A percentile compares a stretch with the other conserved stretches of the same genome.
phyloP scores from a whole-genome alignment of 1,284 basidiomycete species.

The Cutaneotrichosporon dermatis region DNA sequence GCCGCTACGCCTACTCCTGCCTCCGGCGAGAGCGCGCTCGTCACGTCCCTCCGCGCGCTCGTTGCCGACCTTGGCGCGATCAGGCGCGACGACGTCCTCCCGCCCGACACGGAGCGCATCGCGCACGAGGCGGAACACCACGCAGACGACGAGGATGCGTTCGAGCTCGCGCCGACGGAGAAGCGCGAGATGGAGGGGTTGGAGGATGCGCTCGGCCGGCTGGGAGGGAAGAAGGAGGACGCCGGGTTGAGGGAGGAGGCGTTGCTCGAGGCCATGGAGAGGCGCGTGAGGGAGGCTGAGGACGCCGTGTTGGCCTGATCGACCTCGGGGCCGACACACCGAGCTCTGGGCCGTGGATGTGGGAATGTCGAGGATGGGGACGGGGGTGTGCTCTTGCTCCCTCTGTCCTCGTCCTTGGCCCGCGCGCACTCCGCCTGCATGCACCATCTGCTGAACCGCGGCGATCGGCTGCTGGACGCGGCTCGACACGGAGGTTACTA shows the following conservation, averaged over 20 bases:
- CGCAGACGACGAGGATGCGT: slow-evolving; percentile 55
- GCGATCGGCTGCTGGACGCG: too few species aligned
- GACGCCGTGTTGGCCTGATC: background rate
- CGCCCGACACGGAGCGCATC: slow-evolving; percentile 39
- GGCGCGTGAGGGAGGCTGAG: slow-evolving; percentile 8
- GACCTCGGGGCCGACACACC: too few species aligned
- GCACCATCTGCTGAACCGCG: too few species aligned
- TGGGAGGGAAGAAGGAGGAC: slow-evolving; percentile 42
- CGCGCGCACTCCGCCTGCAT: too few species aligned
- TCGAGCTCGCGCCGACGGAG: slow-evolving; percentile 58
- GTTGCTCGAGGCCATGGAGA: slow-evolving; percentile 52
- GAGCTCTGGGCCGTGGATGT: too few species aligned
- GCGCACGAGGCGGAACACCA: slow-evolving; percentile 43
- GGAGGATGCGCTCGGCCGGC: slow-evolving; percentile 41
- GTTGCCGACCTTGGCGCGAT: slow-evolving; percentile 39
- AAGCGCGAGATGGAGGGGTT: slow-evolving; percentile 52
- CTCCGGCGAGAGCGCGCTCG: too few species aligned
- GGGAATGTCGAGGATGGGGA: too few species aligned
- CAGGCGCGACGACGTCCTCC: slow-evolving; percentile 36
- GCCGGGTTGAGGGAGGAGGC: slow-evolving; percentile 39
- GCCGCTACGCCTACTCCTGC: too few species aligned
- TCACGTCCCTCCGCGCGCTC: slow-evolving; percentile 53
- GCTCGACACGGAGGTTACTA: too few species aligned
- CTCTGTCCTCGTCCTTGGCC: too few species aligned
- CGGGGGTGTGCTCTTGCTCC: too few species aligned